Evolutionary conservation across 192 early-diverging fungal species (phyloP).

Genomic region (Mortierella claussenii): DNA sequence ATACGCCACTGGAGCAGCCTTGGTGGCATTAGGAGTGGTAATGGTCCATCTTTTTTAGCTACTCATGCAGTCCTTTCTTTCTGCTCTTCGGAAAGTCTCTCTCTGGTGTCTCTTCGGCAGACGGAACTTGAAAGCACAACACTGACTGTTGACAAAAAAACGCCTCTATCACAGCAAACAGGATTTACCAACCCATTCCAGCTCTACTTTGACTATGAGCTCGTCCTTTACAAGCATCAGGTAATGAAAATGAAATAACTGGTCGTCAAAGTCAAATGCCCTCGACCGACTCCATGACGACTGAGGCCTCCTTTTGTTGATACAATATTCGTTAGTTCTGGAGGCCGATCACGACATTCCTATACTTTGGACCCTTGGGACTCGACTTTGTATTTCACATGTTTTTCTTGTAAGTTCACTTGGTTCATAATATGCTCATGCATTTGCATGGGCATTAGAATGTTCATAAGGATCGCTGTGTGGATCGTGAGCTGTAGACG

Average conservation of each 20-base stretch:
- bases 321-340: conserved; percentile 76
- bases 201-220: conserved; percentile 82
- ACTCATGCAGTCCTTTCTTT: too few species aligned
- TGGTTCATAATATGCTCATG: too few species aligned
- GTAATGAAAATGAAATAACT: conserved; percentile 47
- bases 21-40: conserved; percentile 84
- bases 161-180: conserved; percentile 77
- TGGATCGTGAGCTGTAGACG: too few species aligned
- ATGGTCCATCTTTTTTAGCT: conserved; percentile 39
- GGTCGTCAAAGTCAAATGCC: neutral
- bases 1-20: conserved; percentile 83
- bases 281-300: too few species aligned
- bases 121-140: neutral
- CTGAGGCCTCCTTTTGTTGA: too few species aligned
- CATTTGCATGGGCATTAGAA: too few species aligned
- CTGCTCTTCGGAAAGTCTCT: too few species aligned
- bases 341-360: conserved; percentile 91
- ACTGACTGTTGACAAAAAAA: conserved; percentile 7
- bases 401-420: conserved; percentile 77
- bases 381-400: conserved; percentile 95
- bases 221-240: conserved; percentile 75
- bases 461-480: neutral
- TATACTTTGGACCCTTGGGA: conserved; percentile 92
- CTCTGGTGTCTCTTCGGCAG: too few species aligned
- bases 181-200: conserved; percentile 83